Base-by-base conservation (phyloP, 495 filamentous ascomycete species). In the Daldinia vernicosa region DNA sequence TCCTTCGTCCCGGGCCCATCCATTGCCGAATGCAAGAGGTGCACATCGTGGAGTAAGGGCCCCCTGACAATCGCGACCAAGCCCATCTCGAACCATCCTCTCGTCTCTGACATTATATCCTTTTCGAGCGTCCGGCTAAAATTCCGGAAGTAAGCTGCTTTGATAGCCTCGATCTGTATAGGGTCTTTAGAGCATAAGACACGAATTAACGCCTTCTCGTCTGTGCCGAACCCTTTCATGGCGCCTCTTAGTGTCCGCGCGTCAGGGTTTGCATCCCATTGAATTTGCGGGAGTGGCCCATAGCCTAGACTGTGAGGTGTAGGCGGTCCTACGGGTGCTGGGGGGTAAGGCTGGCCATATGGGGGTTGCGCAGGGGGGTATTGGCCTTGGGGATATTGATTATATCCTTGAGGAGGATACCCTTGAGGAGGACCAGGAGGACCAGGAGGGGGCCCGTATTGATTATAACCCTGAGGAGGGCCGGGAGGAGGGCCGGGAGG, bases 151-250 rank as follows among this genome's bases (percentile, higher is more conserved):
- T 91, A 97, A 14, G 90, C 83, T 9, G 86, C 70, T 39, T 91
- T 89, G 56, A 98, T 83, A 3, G 87, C 82, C 52, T 87, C 84
- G 66, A 95, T 86, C 71, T 94, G 90, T 12, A 91, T 80, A 4
- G 93, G 90, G 63, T 96, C 89, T 58, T 91, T 87, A 28, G 77
- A 83, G 0, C 88, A 81, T 22, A 98, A 81, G 15, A 90, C 80
- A 0, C 81, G 79, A 71, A 94, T 92, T 0, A 97, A 82, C 0
- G 86, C 78, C 56, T 87, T 88, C 77, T 97, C 94, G 72, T 97
- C 89, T 0, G 94, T 97, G 47, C 94, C 94, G 63, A 95, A 90
- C 7, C 94, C 93, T 81, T 96, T 96, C 91, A 97, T 97, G 2
- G 95, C 93, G 71, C 86, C 86, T 58, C 92, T 85, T 24, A 97